Conservation (phyloP, 495 filamentous ascomycete genomes). For the Parathielavia appendiculata region DNA sequence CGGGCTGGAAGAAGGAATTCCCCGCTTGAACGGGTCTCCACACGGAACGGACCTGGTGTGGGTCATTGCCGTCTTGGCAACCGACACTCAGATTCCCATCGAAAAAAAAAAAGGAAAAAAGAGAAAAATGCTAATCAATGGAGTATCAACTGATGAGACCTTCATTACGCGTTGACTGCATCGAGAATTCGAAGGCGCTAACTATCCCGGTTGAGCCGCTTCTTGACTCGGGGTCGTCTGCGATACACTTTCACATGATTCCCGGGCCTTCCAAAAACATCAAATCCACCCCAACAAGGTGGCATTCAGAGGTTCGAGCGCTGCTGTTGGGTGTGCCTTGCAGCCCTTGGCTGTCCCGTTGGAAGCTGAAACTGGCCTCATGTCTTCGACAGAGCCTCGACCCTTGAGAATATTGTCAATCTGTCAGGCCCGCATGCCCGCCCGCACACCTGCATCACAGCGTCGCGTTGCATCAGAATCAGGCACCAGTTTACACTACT, state of each 20-base stretch:
- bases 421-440: not conserved
- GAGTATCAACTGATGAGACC: no score
- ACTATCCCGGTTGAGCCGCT: no score
- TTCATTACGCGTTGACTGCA: no score
- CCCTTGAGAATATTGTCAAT: constrained; percentile 3
- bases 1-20: no score
- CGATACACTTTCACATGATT: not conserved
- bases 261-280: not conserved
- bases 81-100: not conserved
- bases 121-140: no score
- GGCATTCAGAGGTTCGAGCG: not conserved
- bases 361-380: not conserved
- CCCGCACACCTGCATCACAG: constrained; percentile 3
- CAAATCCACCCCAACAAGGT: not conserved
- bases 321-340: not conserved
- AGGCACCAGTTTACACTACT: not conserved
- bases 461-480: not conserved
- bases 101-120: no score
- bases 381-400: not conserved
- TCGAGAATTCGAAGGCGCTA: no score
- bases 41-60: not conserved
- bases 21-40: no score
- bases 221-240: no score
- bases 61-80: no score
- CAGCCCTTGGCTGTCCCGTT: not conserved